Conservation (phyloP, 1,139 yeast genomes). For the Blastobotrys elegans region DNA sequence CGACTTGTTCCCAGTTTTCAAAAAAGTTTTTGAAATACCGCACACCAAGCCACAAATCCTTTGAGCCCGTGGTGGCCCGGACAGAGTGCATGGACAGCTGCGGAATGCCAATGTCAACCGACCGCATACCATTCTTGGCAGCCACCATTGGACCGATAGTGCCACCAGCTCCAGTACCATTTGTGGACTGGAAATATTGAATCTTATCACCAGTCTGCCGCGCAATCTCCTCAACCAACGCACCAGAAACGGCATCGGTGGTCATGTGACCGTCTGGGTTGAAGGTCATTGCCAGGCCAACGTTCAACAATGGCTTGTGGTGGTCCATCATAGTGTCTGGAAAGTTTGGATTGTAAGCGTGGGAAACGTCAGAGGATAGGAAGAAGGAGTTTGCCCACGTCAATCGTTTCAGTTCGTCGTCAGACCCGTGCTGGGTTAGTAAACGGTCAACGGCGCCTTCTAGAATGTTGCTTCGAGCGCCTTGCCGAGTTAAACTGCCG, state of each 20-base stretch:
- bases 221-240: constrained; percentile 56
- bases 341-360: constrained; percentile 91
- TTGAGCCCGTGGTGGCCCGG: constrained; percentile 67
- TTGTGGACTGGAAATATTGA: constrained; percentile 52
- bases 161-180: constrained; percentile 70
- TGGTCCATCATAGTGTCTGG: constrained; percentile 53
- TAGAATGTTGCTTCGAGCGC: constrained; percentile 84
- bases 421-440: constrained; percentile 44
- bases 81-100: constrained; percentile 80
- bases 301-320: constrained; percentile 69
- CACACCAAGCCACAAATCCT: constrained; percentile 63
- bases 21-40: constrained; percentile 62
- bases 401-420: constrained; percentile 39
- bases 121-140: constrained; percentile 62
- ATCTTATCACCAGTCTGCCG: constrained; percentile 48
- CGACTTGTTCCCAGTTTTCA: constrained; percentile 45
- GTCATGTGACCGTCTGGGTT: constrained; percentile 73
- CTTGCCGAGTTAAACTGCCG: constrained; percentile 85
- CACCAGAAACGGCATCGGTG: constrained; percentile 60
- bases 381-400: constrained; percentile 62
- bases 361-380: constrained; percentile 88
- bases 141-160: constrained; percentile 74
- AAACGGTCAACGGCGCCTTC: constrained; percentile 71
- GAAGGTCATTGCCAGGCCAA: constrained; percentile 58
- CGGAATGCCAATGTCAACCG: constrained; percentile 72